A percentile compares a stretch with the other conserved stretches of the same genome.
phyloP scores from a whole-genome alignment of 2,329 filamentous ascomycete genomes.

The Helicocarpus griseus region DNA sequence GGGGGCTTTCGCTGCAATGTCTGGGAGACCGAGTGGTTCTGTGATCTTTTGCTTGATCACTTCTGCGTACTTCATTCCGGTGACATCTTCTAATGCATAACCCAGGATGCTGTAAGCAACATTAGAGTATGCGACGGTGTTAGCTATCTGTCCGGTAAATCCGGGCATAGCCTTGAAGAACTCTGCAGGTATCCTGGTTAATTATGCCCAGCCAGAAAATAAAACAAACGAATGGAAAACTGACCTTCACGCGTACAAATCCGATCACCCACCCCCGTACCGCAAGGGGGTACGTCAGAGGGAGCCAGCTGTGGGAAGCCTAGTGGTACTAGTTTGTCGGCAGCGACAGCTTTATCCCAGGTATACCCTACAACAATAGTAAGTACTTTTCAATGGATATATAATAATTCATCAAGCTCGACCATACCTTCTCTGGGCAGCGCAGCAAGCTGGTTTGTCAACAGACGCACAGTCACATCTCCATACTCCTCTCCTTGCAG shows the following conservation, averaged over 20 bases:
- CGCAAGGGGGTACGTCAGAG: background rate
- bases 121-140: conserved; percentile 32
- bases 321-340: background rate
- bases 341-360: background rate
- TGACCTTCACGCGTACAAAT: background rate
- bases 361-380: background rate
- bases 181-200: conserved; percentile 14
- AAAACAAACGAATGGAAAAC: background rate
- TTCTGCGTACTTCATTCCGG: conserved; percentile 25
- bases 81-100: conserved; percentile 29
- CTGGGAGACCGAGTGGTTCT: conserved; percentile 16
- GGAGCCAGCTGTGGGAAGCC: background rate
- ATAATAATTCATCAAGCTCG: too few species aligned
- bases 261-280: background rate
- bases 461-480: conserved; percentile 6
- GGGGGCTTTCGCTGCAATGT: background rate
- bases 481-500: conserved; percentile 16
- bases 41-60: conserved; percentile 34
- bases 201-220: too few species aligned
- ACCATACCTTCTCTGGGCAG: conserved; percentile 3
- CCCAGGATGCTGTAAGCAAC: conserved; percentile 33
- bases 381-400: background rate
- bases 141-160: conserved; percentile 16
- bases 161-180: conserved; percentile 17
- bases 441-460: conserved; percentile 1